A percentile compares a stretch with the other conserved stretches of the same genome.
Conservation (phyloP, 495 filamentous ascomycete species). For the Cairneyella variabilis region DNA sequence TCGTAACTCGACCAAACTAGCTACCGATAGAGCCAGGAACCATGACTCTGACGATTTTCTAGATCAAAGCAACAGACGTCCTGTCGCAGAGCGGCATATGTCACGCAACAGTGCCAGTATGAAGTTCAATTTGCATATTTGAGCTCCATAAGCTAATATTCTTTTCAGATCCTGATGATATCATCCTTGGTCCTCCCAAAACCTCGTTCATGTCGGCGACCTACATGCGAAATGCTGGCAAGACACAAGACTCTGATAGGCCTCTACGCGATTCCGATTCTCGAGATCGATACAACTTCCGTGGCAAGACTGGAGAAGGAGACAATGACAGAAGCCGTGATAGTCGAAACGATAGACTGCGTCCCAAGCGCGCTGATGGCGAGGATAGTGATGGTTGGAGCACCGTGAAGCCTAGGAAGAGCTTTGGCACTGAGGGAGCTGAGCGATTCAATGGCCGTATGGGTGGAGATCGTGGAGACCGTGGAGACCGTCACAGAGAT, state of each 20-base stretch:
- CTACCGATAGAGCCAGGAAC: slow-evolving; percentile 32
- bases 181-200: slow-evolving; percentile 85
- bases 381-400: slow-evolving; percentile 58
- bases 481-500: slow-evolving; percentile 24
- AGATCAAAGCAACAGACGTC: slow-evolving; percentile 52
- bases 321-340: slow-evolving; percentile 53
- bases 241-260: slow-evolving; percentile 50
- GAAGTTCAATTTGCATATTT: slow-evolving; percentile 50
- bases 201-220: slow-evolving; percentile 83
- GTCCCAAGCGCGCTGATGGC: slow-evolving; percentile 42
- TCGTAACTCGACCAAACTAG: slow-evolving; percentile 31
- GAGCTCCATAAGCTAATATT: slow-evolving; percentile 26
- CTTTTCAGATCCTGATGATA: slow-evolving; percentile 69
- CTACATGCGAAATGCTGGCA: slow-evolving; percentile 47
- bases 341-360: slow-evolving; percentile 41
- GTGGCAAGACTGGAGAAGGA: slow-evolving; percentile 60
- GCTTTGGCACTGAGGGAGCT: slow-evolving; percentile 59
- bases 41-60: slow-evolving; percentile 36
- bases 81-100: slow-evolving; percentile 35
- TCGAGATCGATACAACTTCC: slow-evolving; percentile 62
- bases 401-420: slow-evolving; percentile 60
- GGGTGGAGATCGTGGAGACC: slow-evolving; percentile 29
- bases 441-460: slow-evolving; percentile 58
- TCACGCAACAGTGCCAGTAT: slow-evolving; percentile 53
- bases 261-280: slow-evolving; percentile 41